Conservation (phyloP, 2,329 filamentous ascomycete species). For the Fusarium subglutinans region DNA sequence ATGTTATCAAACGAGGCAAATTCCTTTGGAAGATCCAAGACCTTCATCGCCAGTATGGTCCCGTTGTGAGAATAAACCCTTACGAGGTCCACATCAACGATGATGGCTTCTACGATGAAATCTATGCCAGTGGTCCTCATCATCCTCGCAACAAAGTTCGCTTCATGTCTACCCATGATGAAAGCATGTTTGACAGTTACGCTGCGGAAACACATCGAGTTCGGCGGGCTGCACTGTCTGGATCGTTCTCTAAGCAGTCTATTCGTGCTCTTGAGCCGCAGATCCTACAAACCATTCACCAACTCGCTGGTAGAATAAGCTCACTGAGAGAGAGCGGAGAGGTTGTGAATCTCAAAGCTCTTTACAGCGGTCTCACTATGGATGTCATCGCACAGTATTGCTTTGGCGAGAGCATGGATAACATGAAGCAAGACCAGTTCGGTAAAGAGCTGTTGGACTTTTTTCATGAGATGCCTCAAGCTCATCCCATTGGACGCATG, state of each 20-base stretch:
- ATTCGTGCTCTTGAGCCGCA: background rate
- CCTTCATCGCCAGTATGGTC: background rate
- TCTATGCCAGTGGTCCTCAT: background rate
- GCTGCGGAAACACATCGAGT: background rate
- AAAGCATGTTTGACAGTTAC: conserved; percentile 3
- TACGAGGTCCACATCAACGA: background rate
- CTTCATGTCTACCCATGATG: conserved; percentile 2
- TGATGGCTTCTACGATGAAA: background rate
- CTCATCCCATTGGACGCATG: background rate
- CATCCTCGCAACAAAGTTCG: background rate
- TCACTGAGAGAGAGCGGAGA: background rate
- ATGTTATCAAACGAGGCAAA: background rate
- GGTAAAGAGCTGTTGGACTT: background rate
- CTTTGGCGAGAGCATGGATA: conserved; percentile 1
- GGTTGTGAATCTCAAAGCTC: background rate
- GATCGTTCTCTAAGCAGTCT: background rate
- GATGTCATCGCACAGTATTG: background rate
- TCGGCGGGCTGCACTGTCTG: background rate
- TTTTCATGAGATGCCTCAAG: conserved; percentile 5
- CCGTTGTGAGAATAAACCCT: background rate
- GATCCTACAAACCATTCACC: background rate
- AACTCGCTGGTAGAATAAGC: background rate
- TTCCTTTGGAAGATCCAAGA: conserved; percentile 1
- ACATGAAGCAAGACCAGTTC: background rate
- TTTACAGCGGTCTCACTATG: background rate